Conservation (phyloP, 768 basidiomycete genomes). For the Mrakia gelida region DNA sequence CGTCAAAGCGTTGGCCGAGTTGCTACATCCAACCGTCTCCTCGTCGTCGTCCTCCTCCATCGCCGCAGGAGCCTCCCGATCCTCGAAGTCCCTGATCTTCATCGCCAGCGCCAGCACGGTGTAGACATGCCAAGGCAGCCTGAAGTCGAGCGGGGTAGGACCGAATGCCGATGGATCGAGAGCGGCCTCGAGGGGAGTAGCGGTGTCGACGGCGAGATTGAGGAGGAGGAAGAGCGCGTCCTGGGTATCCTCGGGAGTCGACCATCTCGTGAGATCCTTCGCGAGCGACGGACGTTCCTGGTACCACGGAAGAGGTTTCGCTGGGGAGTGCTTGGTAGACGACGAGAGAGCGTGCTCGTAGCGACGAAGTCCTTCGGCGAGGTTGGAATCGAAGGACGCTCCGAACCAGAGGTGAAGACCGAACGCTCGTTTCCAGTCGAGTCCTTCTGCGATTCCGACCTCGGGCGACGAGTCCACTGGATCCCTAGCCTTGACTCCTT, state of each 20-base stretch:
- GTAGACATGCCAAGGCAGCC: conserved; percentile 89
- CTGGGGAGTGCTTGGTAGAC: conserved; percentile 41
- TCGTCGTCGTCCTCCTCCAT: conserved; percentile 45
- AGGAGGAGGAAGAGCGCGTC: conserved; percentile 82
- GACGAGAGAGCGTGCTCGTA: conserved; percentile 51
- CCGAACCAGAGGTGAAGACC: conserved; percentile 89
- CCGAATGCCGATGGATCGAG: conserved; percentile 71
- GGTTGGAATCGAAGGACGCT: conserved; percentile 56
- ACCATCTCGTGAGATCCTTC: conserved; percentile 33
- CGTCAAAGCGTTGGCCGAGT: conserved; percentile 74
- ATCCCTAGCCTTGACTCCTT: conserved; percentile 51
- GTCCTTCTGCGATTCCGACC: conserved; percentile 60
- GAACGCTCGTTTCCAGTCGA: conserved; percentile 94
- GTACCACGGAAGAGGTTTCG: conserved; percentile 54
- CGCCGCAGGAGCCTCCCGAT: conserved; percentile 55
- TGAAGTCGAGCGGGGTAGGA: conserved; percentile 69
- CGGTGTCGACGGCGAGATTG: conserved; percentile 58
- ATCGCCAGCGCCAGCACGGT: conserved; percentile 78
- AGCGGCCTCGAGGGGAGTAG: conserved; percentile 60
- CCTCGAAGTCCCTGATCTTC: conserved; percentile 79
- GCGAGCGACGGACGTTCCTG: conserved; percentile 41
- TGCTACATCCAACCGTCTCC: conserved; percentile 67
- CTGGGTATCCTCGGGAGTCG: conserved; percentile 30
- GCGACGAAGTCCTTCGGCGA: conserved; percentile 62
- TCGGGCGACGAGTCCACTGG: conserved; percentile 52